These are phyloP conservation scores for Solanum bukasovii DNA, from an alignment of 257 asterid genomes.

Conservation along the genomic window DNA sequence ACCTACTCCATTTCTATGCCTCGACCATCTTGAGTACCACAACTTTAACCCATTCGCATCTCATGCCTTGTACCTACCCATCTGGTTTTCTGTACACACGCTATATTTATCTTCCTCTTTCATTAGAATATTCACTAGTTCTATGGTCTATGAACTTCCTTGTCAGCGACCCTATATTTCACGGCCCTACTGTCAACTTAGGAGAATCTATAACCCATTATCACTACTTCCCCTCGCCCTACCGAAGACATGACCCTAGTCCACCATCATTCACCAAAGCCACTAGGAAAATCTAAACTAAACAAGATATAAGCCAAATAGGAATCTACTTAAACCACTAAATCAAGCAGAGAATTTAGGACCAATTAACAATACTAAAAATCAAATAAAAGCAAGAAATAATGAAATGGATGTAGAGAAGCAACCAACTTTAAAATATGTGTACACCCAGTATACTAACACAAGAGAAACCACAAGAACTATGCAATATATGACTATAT, in stretches of 20 bases:
- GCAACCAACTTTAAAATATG: neutral
- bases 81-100: no score
- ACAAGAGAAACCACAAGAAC: neutral
- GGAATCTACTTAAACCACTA: neutral
- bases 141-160: no score
- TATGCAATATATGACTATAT: neutral
- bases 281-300: neutral
- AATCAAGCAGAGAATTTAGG: neutral
- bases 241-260: neutral
- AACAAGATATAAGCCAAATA: neutral
- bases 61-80: no score
- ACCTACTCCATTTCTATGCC: no score
- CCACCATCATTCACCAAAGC: neutral
- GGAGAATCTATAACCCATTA: no score
- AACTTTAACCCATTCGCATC: no score
- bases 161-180: no score
- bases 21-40: no score
- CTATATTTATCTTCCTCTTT: no score
- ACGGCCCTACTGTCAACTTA: no score
- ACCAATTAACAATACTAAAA: neutral
- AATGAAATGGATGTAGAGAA: neutral
- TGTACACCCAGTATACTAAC: neutral
- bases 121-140: no score
- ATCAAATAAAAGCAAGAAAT: neutral
- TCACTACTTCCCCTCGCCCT: no score